Conservation (phyloP, 2,329 filamentous ascomycete genomes). For the Magnaporthiopsis incrustans region DNA sequence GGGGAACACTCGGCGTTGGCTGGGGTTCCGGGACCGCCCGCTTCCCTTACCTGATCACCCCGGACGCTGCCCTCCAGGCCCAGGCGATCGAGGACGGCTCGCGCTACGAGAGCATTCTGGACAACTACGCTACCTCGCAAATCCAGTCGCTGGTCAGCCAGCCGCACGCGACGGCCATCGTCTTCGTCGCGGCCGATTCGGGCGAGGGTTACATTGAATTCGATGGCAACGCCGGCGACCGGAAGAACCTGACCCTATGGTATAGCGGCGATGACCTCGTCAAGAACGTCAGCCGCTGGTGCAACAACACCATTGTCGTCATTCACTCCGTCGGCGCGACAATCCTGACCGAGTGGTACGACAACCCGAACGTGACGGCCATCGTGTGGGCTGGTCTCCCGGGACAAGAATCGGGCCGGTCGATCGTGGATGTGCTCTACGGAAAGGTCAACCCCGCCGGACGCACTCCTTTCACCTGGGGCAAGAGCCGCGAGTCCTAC, state of each 20-base stretch:
- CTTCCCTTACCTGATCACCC: constrained; percentile 70
- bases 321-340: constrained; percentile 82
- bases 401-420: constrained; percentile 76
- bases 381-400: constrained; percentile 77
- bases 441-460: constrained; percentile 70
- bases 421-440: constrained; percentile 75
- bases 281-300: constrained; percentile 66
- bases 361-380: constrained; percentile 72
- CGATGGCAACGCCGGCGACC: constrained; percentile 78
- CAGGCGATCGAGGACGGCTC: constrained; percentile 52
- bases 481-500: constrained; percentile 57
- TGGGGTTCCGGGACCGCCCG: constrained; percentile 72
- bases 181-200: constrained; percentile 82
- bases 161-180: constrained; percentile 63
- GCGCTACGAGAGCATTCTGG: constrained; percentile 57
- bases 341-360: constrained; percentile 64
- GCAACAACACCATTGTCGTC: constrained; percentile 85
- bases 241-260: constrained; percentile 91
- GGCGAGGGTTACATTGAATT: constrained; percentile 77
- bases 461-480: constrained; percentile 76
- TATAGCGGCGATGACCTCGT: constrained; percentile 72
- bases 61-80: constrained; percentile 59
- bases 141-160: constrained; percentile 53
- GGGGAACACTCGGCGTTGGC: constrained; percentile 61
- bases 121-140: constrained; percentile 55